Percentiles rank a stretch among this genome's conserved stretches.
Evolutionary conservation across 2,329 filamentous ascomycete species (phyloP).

Genomic region (Harringtonia aguacate): DNA sequence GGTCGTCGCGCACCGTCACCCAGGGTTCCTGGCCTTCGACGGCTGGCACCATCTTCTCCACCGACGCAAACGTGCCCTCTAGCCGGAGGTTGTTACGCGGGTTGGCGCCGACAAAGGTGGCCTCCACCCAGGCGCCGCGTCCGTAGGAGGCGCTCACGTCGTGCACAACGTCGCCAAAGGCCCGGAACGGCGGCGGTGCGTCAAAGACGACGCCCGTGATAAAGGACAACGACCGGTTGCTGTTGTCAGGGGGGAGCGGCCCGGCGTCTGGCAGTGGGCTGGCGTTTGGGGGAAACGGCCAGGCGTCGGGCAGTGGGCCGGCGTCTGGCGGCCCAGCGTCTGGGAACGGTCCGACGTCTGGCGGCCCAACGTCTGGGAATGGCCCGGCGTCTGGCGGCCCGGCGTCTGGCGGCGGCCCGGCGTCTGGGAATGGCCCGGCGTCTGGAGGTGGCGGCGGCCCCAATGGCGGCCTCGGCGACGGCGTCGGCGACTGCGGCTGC

Average conservation of each 20-base stretch:
- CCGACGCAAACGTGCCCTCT: conserved; percentile 64
- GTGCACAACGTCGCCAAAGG: conserved; percentile 57
- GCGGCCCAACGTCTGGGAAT: no score
- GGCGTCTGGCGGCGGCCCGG: no score
- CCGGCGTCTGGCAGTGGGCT: no score
- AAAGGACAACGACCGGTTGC: conserved; percentile 62
- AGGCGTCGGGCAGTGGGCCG: no score
- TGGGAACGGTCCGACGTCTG: no score
- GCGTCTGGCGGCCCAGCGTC: no score
- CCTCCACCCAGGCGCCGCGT: conserved; percentile 45
- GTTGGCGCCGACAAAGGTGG: conserved; percentile 75
- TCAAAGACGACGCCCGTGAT: conserved; percentile 72
- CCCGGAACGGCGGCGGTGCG: conserved; percentile 48
- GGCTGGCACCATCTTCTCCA: conserved; percentile 48
- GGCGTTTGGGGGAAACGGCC: no score
- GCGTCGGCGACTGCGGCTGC: no score
- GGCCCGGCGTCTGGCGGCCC: no score
- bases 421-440: no score
- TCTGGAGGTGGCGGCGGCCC: no score
- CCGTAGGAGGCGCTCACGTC: conserved; percentile 44
- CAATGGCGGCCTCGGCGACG: no score
- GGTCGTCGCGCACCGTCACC: conserved; percentile 58
- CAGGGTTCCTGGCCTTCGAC: conserved; percentile 30
- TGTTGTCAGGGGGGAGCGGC: conserved; percentile 73
- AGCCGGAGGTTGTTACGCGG: conserved; percentile 78